A percentile compares a stretch with the other conserved stretches of the same genome.
These are phyloP conservation scores for Heimioporus sp. DNA, from an alignment of 768 basidiomycete genomes.

Conservation along the genomic window DNA sequence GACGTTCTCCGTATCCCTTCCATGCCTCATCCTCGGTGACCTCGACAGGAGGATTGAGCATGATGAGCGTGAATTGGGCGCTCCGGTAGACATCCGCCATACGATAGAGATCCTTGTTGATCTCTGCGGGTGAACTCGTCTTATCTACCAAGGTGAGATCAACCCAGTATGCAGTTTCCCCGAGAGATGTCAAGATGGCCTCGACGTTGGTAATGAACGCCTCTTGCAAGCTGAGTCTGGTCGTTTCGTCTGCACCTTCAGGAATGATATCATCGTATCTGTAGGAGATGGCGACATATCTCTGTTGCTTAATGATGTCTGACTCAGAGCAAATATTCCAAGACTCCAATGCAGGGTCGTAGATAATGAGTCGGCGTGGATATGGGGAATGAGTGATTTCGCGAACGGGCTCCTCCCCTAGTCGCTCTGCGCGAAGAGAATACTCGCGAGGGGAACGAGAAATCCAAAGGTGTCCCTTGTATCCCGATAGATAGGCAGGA, in stretches of 20 bases:
- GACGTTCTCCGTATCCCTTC: constrained; percentile 18
- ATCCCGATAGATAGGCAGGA: constrained; percentile 15
- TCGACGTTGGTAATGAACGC: constrained; percentile 8
- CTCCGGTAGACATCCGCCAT: constrained; percentile 23
- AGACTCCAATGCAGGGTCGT: background rate
- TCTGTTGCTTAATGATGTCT: constrained; percentile 4
- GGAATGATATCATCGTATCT: constrained; percentile 9
- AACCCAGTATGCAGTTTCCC: constrained; percentile 20
- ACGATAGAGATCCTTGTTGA: constrained; percentile 18
- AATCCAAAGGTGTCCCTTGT: constrained; percentile 24
- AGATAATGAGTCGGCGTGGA: constrained; percentile 18
- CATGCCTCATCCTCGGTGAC: constrained; percentile 9
- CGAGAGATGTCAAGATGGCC: constrained; percentile 2
- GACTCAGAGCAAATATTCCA: constrained; percentile 5
- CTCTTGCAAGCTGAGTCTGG: background rate
- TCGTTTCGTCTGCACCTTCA: background rate
- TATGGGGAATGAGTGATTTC: constrained; percentile 11
- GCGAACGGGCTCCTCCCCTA: constrained; percentile 2
- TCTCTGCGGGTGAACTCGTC: background rate
- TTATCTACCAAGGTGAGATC: constrained; percentile 9
- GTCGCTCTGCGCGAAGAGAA: constrained; percentile 10
- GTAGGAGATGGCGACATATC: constrained; percentile 22
- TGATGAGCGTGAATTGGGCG: constrained; percentile 24
- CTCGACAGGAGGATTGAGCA: constrained; percentile 1
- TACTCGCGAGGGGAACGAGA: constrained; percentile 20